Evolutionary conservation across 169 alveolate species (phyloP), one percentile per base, ranked within the genome.

Genomic region (Eimeria sp.): DNA sequence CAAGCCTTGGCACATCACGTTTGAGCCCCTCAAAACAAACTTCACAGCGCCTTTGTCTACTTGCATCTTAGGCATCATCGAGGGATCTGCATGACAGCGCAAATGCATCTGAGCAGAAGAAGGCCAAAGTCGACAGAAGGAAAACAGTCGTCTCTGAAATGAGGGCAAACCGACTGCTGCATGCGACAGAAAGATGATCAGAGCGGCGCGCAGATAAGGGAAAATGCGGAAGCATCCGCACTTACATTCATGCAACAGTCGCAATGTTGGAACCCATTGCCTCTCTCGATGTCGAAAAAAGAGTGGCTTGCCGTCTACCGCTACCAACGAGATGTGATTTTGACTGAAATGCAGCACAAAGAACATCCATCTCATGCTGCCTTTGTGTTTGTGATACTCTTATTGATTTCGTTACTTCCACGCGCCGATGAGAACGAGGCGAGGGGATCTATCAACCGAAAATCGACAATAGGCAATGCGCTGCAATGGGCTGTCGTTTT

Each of bases 1-100:
- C 72, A 99, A 97, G n/a, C 99, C 99, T 6, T 99, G 99, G 76
- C 99, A 98, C 99, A 99, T 99, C 89, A 99, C 98, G 95, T 98
- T 98, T 30, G 99, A 98, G 22, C 99, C 99, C 89, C 99, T 97
- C 4, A 99, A 97, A 27, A 99, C 99, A 97, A 98, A 98, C 86
- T 99, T 99, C 89, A 99, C 98, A 27, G 99, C 99, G 10, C 99
- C 99, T 90, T 98, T 98, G 96, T 99, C 99, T 43, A 98, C 99
- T 95, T 99, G 99, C 99, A 99, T 98, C 95, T 98, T 98, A 58
- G 99, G 99, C 99, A 99, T 97, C 99, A 99, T 98, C 47, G 97
- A 97, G 30, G 99, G 99, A 88, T 98, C 99, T 97, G 97, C 61
- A 96, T 54, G 49, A 82, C 67, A 75, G 92, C 94, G 20, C 67